Evolutionary conservation across 345 rosid genomes (phyloP), one percentile per base, ranked within the genome.

Genomic region (Mangifera indica): DNA sequence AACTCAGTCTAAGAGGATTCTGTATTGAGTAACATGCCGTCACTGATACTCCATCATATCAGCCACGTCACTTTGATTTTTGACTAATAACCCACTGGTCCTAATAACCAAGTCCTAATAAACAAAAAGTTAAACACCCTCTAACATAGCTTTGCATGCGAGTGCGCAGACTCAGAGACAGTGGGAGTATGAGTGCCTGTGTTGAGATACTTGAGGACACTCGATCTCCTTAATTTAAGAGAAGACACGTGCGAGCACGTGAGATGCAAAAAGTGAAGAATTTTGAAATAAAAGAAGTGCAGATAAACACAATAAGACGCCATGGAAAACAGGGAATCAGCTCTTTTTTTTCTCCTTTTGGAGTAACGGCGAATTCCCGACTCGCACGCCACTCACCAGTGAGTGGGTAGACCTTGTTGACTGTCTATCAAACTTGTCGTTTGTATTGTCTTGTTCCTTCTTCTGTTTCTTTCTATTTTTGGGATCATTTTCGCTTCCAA

Each of bases 401-500:
- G 67, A 49, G 60, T 71, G 49, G 67, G 60, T 49, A 51, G 15
- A 48, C 60, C 37, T 34, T 37, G 7, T 13, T 29, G 1, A 29
- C 34, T 48, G 45, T 18, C 17, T n/a, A 18, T 51, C 70, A 32
- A 13, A 48, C 59, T 20, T n/a, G 20, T 45, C 53, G 0, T 22
- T 51, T 49, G 22, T 61, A 11, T 34, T 61, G 58, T 61, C 60
- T 49, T 46, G 48, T 45, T 34, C 29, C n/a, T 15, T 24, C 18
- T 69, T 69, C 10, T 22, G 56, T 25, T 58, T n/a, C 17, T 59
- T 18, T 57, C 26, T 46, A 22, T 12, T 24, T 21, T 26, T 21
- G 74, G 74, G 74, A 51, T 67, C 67, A 71, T 49, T 26, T 59
- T 25, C 42, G n/a, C 58, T 45, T 56, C 21, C 26, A 59, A 46